Conservation (phyloP, 441 rosid species). For the California macrophylla region DNA sequence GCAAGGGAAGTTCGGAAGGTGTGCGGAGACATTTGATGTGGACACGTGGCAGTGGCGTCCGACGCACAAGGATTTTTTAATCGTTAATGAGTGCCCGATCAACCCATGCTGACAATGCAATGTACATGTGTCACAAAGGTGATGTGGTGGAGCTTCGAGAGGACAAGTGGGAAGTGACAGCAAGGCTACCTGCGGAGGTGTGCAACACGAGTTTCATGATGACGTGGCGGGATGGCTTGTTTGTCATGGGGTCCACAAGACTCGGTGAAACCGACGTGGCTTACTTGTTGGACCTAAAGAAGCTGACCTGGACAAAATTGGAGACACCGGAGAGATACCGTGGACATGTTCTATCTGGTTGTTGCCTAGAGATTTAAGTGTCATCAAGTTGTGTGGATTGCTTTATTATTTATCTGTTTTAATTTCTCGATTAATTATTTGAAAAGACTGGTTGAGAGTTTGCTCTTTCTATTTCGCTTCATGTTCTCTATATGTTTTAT, state of each 20-base stretch:
- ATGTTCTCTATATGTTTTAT: no score
- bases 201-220: conserved; percentile 23
- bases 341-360: conserved; percentile 54
- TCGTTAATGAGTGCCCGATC: conserved; percentile 24
- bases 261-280: conserved; percentile 28
- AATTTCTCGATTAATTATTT: no score
- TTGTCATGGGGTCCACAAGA: conserved; percentile 44
- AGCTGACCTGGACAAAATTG: conserved; percentile 32
- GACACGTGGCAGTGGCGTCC: conserved; percentile 38
- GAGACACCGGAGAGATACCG: conserved; percentile 22
- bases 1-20: conserved; percentile 51
- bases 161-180: conserved; percentile 34
- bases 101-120: conserved; percentile 8
- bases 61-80: conserved; percentile 24
- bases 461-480: no score
- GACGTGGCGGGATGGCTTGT: conserved; percentile 28
- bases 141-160: conserved; percentile 19
- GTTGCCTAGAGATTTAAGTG: conserved; percentile 37
- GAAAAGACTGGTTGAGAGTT: no score
- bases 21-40: conserved; percentile 35
- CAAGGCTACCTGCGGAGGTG: conserved; percentile 41
- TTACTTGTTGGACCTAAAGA: conserved; percentile 31
- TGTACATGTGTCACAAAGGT: conserved; percentile 34
- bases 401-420: no score
- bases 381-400: not conserved